Base-by-base conservation (phyloP, 192 early-diverging fungal species). In the Phlyctochytrium arcticum region DNA sequence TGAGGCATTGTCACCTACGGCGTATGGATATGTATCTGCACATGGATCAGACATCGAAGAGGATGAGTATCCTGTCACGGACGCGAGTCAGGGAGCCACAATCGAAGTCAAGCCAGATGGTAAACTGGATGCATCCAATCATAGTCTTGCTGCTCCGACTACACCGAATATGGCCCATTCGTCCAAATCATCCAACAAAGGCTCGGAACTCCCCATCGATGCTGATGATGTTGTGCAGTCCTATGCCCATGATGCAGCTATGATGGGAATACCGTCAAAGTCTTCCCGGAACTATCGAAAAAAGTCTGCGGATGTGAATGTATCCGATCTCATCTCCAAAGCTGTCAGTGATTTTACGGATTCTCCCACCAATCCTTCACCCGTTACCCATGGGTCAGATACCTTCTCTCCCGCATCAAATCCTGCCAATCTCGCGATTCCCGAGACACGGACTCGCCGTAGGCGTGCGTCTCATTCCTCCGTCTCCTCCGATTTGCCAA, bases 21-120 rank as follows among this genome's bases (percentile, higher is more conserved):
- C 30, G 36, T 55, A 59, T 35, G 86, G 85, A 6, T 89, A 89
- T 65, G 87, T 85, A 49, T 88, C 86, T 61, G 88, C 85, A 4
- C 83, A 79, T 48, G 85, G 80, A 6, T 65, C 62, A 7, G 62
- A 62, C 23, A 62, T 67, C 9, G 48, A 10, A 1, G 60, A 68
- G 17, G 70, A 70, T 15, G 68, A 64, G 21, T 70, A 68, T 42
- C 65, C 69, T 3, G 27, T 62, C 21, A 60, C 21, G 10, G 49
- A 71, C 21, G 23, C 39, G 15, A 44, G 39, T 19, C 39, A 44
- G 2, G 39, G 39, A 12, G 39, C 39, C 39, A 44, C 39, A 2
- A 0, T 44, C 39, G 39, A 44, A 19, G 21, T n/a, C 21, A 44
- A 19, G 21, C 39, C 12, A 19, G 21, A 44, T 44, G 0, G 1